Evolutionary conservation across 2,329 filamentous ascomycete species (phyloP), one percentile per base, ranked within the genome.

Genomic region (Aspergillus sp.): DNA sequence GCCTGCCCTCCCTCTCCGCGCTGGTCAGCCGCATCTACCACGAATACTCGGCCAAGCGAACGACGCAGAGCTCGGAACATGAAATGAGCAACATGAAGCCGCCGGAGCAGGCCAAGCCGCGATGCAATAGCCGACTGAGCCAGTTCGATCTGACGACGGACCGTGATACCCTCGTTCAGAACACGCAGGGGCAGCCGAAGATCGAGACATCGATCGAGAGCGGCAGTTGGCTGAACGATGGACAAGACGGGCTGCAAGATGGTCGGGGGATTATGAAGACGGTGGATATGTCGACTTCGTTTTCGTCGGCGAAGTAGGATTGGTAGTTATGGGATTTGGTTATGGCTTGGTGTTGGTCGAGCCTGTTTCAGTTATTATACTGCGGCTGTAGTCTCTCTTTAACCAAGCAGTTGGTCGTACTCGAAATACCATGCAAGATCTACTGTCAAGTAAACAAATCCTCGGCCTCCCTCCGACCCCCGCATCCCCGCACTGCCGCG

Each of bases 1-100:
- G 58, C 24, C 53, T 63, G 5, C 60, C 60, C 4, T 52, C 58
- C 7, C 48, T 61, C 30, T 58, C 57, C 0, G 52, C 55, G 5
- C 41, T 63, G 15, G 33, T 57, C 31, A 50, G 42, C 27, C 51
- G 49, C 14, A 53, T 61, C 39, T 44, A 55, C 29, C 55, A 40
- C 27, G 50, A 53, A 39, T 51, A 49, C 38, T 47, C 48, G 12
- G 47, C 36, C 34, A 43, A 44, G 26, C 49, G 45, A 32, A 36
- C 31, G 8, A 42, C 47, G 4, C 17, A 32, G 10, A 29, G 36
- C n/a, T 49, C 47, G 2, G 31, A 42, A 2, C 43, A 49, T 32
- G 45, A 50, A 32, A 29, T 51, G 17, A 44, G 43, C 28, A 42
- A 41, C 4, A 32, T 42, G n/a, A 41, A 30, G 19, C 15, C 41